Conservation (phyloP, 768 basidiomycete species). For the Trametes elegans region DNA sequence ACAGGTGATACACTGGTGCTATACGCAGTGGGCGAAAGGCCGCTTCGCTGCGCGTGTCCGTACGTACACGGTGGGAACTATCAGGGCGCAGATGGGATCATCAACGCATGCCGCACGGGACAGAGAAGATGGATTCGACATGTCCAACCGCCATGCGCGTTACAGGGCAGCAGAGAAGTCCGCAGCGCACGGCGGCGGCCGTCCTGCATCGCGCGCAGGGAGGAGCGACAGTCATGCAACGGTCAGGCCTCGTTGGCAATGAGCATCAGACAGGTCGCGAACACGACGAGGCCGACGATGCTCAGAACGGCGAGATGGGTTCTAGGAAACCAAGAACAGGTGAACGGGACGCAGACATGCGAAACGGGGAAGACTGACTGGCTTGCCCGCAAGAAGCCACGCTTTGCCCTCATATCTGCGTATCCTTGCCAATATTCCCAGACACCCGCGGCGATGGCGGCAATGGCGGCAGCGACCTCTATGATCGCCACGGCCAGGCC, state of each 20-base stretch:
- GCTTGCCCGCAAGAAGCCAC: conserved; percentile 57
- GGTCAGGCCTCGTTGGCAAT: conserved; percentile 13
- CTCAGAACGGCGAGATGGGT: conserved; percentile 30
- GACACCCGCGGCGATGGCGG: conserved; percentile 51
- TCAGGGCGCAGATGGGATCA: conserved; percentile 13
- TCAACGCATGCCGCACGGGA: conserved; percentile 7
- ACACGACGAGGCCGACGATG: conserved; percentile 25
- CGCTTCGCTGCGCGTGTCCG: conserved; percentile 9
- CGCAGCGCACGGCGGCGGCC: not conserved
- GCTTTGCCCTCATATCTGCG: conserved; percentile 52
- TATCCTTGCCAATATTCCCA: conserved; percentile 68
- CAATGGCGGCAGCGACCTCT: conserved; percentile 51
- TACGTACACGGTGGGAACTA: conserved; percentile 8
- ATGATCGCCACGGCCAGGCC: conserved; percentile 51
- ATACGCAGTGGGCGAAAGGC: not conserved
- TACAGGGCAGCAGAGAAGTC: not conserved
- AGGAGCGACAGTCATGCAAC: conserved; percentile 1
- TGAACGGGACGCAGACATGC: not conserved
- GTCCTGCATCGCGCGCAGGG: not conserved
- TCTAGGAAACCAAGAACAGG: conserved; percentile 14
- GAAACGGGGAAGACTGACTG: conserved; percentile 42
- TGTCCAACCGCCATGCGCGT: conserved; percentile 6
- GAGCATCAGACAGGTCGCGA: conserved; percentile 27
- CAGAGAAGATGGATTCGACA: conserved; percentile 16
- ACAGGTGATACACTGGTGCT: not conserved